Conservation (phyloP, 495 filamentous ascomycete genomes). For the Hyaloscypha bicolor region DNA sequence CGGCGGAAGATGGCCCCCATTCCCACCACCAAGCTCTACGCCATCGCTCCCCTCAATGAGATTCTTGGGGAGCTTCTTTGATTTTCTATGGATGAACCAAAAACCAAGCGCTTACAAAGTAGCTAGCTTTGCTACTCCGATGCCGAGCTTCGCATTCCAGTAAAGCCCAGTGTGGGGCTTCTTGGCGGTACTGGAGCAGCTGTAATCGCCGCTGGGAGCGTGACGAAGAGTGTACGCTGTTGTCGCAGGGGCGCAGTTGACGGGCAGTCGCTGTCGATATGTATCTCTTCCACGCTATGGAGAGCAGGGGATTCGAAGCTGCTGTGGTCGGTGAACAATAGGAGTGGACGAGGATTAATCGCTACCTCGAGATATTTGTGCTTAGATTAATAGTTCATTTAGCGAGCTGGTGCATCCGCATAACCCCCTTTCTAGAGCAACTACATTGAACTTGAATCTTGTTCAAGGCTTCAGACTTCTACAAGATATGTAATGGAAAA, state of each 20-base stretch:
- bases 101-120: not conserved
- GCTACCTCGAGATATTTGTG: not conserved
- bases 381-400: not conserved
- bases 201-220: too few species aligned
- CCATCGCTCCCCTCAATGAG: not conserved
- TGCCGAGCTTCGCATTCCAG: not conserved
- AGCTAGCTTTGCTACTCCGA: not conserved
- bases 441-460: too few species aligned
- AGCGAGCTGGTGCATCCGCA: too few species aligned
- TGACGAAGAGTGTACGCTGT: not conserved
- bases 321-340: not conserved
- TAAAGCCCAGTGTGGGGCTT: not conserved
- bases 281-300: not conserved
- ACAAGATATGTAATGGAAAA: too few species aligned
- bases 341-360: not conserved
- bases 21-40: not conserved
- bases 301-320: not conserved
- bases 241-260: not conserved
- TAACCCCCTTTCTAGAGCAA: too few species aligned
- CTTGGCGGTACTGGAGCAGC: too few species aligned
- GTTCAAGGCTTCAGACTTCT: too few species aligned
- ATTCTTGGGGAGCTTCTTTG: not conserved
- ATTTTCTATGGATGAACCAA: not conserved
- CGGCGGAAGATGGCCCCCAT: not conserved
- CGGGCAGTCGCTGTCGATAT: not conserved